These are phyloP conservation scores for Prorocentrum cordatum DNA, from an alignment of 169 alveolate genomes.

Conservation along the genomic window DNA sequence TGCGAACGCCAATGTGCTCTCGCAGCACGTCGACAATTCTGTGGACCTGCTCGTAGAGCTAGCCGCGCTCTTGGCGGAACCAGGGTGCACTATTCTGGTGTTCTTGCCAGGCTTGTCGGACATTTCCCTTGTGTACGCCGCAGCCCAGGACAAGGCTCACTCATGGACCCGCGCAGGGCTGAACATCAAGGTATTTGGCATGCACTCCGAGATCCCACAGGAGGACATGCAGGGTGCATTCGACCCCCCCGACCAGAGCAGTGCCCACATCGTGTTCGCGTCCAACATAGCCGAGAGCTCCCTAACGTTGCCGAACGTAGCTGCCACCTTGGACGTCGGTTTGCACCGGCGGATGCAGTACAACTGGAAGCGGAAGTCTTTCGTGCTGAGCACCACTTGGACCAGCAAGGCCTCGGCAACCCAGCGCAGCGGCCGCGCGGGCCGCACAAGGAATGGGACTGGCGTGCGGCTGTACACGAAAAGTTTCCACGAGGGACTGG, in stretches of 20 bases:
- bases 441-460: constrained; percentile 16
- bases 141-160: neutral
- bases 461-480: neutral
- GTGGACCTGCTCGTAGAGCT: too few species aligned
- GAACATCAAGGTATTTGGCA: constrained; percentile 15
- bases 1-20: too few species aligned
- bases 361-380: too few species aligned
- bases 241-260: too few species aligned
- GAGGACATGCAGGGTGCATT: too few species aligned
- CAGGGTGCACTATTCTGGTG: constrained; percentile 16
- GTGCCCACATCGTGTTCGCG: constrained; percentile 40
- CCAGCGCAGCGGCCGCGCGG: constrained; percentile 52
- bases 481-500: neutral
- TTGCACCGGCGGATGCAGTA: constrained; percentile 14
- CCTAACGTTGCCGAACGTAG: constrained; percentile 21
- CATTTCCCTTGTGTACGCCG: too few species aligned
- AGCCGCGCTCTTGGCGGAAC: too few species aligned
- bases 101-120: constrained; percentile 27
- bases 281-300: constrained; percentile 44
- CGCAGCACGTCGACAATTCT: too few species aligned
- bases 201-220: constrained; percentile 51
- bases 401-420: neutral
- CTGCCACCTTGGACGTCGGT: constrained; percentile 12
- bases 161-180: neutral
- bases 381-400: neutral